Base-by-base conservation (phyloP, 371 early-diverging fungal species). In the Apophysomyces ossiformis region DNA sequence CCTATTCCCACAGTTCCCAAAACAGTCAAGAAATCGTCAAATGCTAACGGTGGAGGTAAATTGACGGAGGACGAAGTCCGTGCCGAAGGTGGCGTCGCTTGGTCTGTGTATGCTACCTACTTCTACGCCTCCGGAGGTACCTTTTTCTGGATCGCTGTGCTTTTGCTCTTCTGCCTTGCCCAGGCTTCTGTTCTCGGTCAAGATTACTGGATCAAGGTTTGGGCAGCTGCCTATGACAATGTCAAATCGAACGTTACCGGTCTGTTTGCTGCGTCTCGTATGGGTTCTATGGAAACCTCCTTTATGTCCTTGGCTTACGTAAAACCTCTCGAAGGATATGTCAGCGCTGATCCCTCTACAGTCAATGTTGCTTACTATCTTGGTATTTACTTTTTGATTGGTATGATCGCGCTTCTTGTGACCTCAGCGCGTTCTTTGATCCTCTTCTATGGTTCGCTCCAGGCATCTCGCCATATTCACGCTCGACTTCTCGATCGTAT, bases 41-140 rank as follows among this genome's bases (percentile, higher is more conserved):
- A 77, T 35, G 32, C 32, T 26, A 78, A 76, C 5, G 79, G 83
- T 18, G 58, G 68, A 0, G 50, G 41, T 54, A 81, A 83, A 63
- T 67, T 89, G 26, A 80, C 87, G 44, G 61, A 75, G 64, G 87
- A 85, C 15, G 90, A 89, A 67, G 83, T 79, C 59, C 76, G 81
- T 37, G 76, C 68, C 3, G 80, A 78, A 6, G 90, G 90, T 7
- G 68, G 78, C 35, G 84, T 90, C 21, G 58, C 78, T 0, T 75
- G 78, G 72, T 38, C 69, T 1, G 80, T 85, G 13, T 89, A 90
- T 63, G 63, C 64, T 38, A 70, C 74, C 7, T 90, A 88, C 58
- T 77, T 88, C 21, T 45, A 59, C 7, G 86, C 87, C 0, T 74
- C 82, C 12, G 90, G 90, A 38, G 89, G 90, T 0, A 69, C 57